Base-by-base conservation (phyloP, 495 filamentous ascomycete species). In the Talaromyces borbonicus region DNA sequence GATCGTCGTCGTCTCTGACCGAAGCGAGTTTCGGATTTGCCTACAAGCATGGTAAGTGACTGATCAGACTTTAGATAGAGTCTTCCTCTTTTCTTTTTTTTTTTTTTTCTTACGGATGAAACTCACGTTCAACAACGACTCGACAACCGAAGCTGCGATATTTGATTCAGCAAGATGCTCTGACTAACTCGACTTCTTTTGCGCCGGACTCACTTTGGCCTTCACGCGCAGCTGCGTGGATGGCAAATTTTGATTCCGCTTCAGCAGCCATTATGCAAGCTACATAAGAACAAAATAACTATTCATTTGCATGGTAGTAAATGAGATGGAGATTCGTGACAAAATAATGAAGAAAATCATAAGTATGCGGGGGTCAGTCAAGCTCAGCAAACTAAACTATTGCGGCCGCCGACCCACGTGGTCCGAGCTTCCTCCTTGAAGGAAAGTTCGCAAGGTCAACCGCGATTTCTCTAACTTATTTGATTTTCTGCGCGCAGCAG, bases 151-250 rank as follows among this genome's bases (percentile, higher is more conserved):
- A 11, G 73, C 83, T 89, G 25, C 14, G 48, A 11, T 41, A 19
- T n/a, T n/a, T n/a, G 27, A 39, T 36, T 29, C 24, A 35, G 37
- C 50, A 38, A 55, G 49, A 30, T 22, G 30, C 15, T 26, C n/a
- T n/a, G n/a, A n/a, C n/a, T 12, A 16, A 2, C 7, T 39, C 9
- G 2, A 12, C 2, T 16, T 39, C 8, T 25, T 5, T 8, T 19
- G 7, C 5, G n/a, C 29, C 36, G 57, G 12, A 58, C 73, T 56
- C 73, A 95, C 92, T 68, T 72, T 77, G 85, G 26, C 92, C 90
- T 61, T 95, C 87, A 45, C 92, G 75, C 37, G 85, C 80, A 19
- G 92, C 92, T 52, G 84, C 89, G 56, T 98, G 92, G 36, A 96
- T 80, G 43, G 85, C 84, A 59, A 79, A 93, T 58, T 85, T 90